Conservation (phyloP, 331 rosid species). For the Pyracantha coccinea region DNA sequence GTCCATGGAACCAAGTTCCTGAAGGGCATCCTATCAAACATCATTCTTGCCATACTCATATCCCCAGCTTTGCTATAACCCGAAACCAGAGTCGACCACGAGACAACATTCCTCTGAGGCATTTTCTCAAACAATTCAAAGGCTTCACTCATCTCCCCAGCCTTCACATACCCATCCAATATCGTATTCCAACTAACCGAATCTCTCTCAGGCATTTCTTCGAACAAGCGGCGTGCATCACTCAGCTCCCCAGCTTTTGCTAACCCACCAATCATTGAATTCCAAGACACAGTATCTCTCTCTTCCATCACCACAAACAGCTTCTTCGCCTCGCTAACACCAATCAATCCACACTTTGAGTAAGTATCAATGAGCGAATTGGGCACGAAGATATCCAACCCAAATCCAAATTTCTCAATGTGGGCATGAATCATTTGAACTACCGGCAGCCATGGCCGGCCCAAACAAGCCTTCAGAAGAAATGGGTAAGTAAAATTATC, state of each 20-base stretch:
- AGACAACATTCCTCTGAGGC: constrained; percentile 57
- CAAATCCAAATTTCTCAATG: constrained; percentile 52
- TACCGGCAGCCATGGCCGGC: constrained; percentile 24
- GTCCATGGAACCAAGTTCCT: constrained; percentile 79
- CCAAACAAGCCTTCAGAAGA: constrained; percentile 47
- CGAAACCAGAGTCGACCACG: constrained; percentile 67
- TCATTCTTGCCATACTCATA: constrained; percentile 62
- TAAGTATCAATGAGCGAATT: constrained; percentile 61
- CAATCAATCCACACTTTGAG: constrained; percentile 47
- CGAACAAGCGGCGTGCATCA: constrained; percentile 51
- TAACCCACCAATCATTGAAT: constrained; percentile 59
- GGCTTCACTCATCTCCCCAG: constrained; percentile 51
- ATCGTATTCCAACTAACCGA: constrained; percentile 74
- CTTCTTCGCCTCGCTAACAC: constrained; percentile 36
- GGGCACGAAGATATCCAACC: constrained; percentile 57
- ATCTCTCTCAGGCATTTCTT: constrained; percentile 66
- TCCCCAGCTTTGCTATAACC: constrained; percentile 63
- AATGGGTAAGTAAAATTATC: constrained; percentile 61
- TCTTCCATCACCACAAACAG: constrained; percentile 45
- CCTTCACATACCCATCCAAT: constrained; percentile 54
- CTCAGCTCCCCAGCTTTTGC: constrained; percentile 33
- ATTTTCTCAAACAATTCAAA: constrained; percentile 48
- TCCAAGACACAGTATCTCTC: constrained; percentile 64
- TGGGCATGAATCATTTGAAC: constrained; percentile 61
- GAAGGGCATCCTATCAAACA: constrained; percentile 62